Percentiles rank a stretch among this genome's conserved stretches.
These are phyloP conservation scores for Coemansia guatemalensis DNA, from an alignment of 192 early-diverging fungal species.

Conservation along the genomic window DNA sequence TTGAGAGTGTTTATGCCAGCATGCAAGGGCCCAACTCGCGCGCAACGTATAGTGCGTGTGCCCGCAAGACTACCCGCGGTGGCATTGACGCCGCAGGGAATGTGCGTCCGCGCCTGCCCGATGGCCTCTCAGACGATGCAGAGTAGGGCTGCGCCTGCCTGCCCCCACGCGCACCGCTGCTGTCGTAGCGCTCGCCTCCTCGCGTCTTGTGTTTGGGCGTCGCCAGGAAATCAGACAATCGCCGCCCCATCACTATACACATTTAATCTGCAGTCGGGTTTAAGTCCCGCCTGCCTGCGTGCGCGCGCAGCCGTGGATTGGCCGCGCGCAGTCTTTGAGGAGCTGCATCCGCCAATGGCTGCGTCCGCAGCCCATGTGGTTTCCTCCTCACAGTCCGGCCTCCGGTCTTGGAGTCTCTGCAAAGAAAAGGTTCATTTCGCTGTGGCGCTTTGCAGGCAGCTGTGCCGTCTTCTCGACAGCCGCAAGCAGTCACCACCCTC, in stretches of 20 bases:
- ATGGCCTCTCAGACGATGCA: neutral
- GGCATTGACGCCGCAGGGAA: neutral
- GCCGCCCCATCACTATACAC: conserved; percentile 5
- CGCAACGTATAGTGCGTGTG: neutral
- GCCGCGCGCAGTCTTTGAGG: neutral
- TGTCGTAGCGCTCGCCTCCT: neutral
- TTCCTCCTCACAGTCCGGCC: neutral
- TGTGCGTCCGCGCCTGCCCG: neutral
- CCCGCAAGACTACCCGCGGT: neutral
- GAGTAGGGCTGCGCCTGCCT: neutral
- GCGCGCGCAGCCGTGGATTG: conserved; percentile 4
- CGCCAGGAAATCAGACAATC: neutral
- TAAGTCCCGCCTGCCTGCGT: conserved; percentile 11
- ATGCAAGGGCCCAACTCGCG: neutral
- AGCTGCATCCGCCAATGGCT: neutral
- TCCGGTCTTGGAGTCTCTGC: conserved; percentile 3
- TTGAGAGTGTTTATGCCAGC: neutral
- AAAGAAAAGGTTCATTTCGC: neutral
- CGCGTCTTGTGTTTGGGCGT: neutral
- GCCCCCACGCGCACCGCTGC: neutral
- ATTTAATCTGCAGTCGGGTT: conserved; percentile 6
- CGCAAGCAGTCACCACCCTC: neutral
- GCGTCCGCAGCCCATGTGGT: neutral
- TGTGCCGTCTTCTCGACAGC: neutral
- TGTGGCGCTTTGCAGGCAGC: neutral